Evolutionary conservation across 768 basidiomycete genomes (phyloP).

Genomic region (Termitomyces sp.): DNA sequence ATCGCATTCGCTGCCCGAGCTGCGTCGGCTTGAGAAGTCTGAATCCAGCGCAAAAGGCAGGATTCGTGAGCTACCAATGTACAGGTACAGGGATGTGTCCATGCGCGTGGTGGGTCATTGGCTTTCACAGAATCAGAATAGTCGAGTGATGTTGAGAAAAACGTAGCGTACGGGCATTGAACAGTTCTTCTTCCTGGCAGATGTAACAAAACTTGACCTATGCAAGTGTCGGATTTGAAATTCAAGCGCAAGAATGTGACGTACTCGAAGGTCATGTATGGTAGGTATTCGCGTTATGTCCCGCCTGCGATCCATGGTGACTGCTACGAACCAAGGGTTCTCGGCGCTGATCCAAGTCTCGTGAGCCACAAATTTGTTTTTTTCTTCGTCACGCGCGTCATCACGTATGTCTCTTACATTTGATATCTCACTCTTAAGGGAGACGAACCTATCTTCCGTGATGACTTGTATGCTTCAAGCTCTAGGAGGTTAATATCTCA

Average conservation of each 20-base stretch:
- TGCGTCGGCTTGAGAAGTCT: constrained; percentile 57
- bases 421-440: neutral
- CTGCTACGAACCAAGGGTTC: neutral
- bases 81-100: constrained; percentile 82
- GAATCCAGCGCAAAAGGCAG: constrained; percentile 79
- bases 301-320: constrained; percentile 7
- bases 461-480: neutral
- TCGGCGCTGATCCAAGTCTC: neutral
- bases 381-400: neutral
- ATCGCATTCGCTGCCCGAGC: constrained; percentile 61
- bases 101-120: constrained; percentile 49
- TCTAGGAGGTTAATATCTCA: no score
- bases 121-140: constrained; percentile 26
- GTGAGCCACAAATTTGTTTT: neutral
- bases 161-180: constrained; percentile 38
- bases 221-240: neutral
- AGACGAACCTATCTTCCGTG: neutral
- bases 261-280: constrained; percentile 26
- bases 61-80: constrained; percentile 79
- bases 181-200: constrained; percentile 68
- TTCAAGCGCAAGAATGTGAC: constrained; percentile 1
- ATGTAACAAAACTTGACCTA: constrained; percentile 79
- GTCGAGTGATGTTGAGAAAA: neutral
- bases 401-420: neutral
- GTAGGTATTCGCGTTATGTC: constrained; percentile 20